phyloP scores from a whole-genome alignment of 306 rosid species.

The Casuarina glauca region DNA sequence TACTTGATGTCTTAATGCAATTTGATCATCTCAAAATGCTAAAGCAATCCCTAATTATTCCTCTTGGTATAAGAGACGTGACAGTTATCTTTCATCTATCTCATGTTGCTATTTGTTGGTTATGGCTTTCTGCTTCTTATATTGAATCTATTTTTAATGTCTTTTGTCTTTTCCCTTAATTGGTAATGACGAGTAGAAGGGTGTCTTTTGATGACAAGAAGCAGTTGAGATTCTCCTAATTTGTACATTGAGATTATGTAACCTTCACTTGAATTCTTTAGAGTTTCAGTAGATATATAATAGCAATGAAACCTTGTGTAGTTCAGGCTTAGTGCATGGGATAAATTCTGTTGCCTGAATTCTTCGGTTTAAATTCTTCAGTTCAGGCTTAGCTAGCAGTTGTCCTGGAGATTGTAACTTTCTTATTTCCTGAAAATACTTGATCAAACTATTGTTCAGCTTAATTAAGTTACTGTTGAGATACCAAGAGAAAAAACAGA shows the following conservation, averaged over 20 bases:
- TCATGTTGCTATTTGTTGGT: not conserved
- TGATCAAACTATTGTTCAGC: not conserved
- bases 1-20: slow-evolving; percentile 93
- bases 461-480: not conserved
- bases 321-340: not conserved
- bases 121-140: not conserved
- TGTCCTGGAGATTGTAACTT: not conserved
- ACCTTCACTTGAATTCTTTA: not conserved
- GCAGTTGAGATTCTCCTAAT: not conserved
- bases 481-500: not conserved
- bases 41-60: slow-evolving; percentile 98
- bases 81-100: not conserved
- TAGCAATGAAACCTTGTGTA: not conserved
- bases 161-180: not conserved
- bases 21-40: slow-evolving; percentile 98
- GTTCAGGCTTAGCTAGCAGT: not conserved
- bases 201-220: not conserved
- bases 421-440: not conserved
- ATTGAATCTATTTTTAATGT: not conserved
- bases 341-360: not conserved
- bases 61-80: slow-evolving; percentile 97
- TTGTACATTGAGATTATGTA: not conserved
- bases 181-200: not conserved
- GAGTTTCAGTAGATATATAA: not conserved
- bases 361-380: not conserved